Conservation (phyloP, 257 asterid genomes). For the Solanum chaucha region DNA sequence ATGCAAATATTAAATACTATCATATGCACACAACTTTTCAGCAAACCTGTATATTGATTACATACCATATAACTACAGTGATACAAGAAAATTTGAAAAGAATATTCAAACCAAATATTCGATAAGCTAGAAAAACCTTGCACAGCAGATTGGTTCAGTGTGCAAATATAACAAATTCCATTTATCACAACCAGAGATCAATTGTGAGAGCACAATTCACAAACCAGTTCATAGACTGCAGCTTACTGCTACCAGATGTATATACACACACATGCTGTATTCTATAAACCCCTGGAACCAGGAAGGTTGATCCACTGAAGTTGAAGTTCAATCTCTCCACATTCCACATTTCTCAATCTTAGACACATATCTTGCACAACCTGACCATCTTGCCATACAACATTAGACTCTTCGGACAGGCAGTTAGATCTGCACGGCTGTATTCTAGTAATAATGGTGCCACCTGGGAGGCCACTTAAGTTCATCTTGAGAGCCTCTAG, state of each 20-base stretch:
- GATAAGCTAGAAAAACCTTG: background rate
- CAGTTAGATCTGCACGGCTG: slow-evolving; percentile 29
- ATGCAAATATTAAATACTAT: background rate
- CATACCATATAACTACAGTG: background rate
- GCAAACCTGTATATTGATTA: background rate
- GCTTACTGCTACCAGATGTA: background rate
- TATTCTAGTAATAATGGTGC: slow-evolving; percentile 20
- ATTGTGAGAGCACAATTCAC: background rate
- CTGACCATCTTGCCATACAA: slow-evolving; percentile 24
- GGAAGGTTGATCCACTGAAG: slow-evolving; percentile 44
- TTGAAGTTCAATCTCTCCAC: slow-evolving; percentile 41
- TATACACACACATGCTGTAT: no score
- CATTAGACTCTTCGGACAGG: slow-evolving; percentile 27
- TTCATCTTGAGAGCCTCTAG: slow-evolving; percentile 32
- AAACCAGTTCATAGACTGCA: background rate
- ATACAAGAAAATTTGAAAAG: background rate
- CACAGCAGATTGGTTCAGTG: background rate
- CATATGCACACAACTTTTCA: background rate
- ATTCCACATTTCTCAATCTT: slow-evolving; percentile 35
- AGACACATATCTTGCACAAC: slow-evolving; percentile 32
- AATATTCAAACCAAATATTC: background rate
- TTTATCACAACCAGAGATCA: background rate
- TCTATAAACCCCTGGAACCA: slow-evolving; percentile 28
- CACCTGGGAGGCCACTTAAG: slow-evolving; percentile 20
- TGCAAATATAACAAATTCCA: background rate